Evolutionary conservation across 2,329 filamentous ascomycete species (phyloP).

Genomic region (Daldinia sp.): DNA sequence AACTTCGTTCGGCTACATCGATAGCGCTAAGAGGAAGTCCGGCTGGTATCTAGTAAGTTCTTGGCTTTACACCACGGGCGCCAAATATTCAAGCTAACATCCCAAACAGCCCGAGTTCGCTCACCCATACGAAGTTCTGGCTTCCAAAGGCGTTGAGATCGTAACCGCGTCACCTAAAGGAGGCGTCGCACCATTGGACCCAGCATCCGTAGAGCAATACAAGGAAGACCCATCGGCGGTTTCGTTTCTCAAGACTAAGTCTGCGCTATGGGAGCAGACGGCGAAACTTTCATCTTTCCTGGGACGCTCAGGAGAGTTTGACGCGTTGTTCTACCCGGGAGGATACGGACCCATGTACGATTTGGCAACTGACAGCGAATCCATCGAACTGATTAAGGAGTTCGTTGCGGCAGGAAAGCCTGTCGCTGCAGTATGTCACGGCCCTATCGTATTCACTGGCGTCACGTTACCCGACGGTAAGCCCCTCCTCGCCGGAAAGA

Average conservation of each 20-base stretch:
- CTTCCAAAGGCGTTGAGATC: constrained; percentile 59
- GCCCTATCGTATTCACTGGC: constrained; percentile 68
- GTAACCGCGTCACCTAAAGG: constrained; percentile 69
- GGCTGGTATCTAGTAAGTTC: constrained; percentile 73
- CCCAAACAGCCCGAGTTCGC: constrained; percentile 65
- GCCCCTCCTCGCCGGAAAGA: constrained; percentile 62
- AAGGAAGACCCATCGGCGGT: constrained; percentile 60
- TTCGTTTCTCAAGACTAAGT: constrained; percentile 65
- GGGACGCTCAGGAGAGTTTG: constrained; percentile 66
- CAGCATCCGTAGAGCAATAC: constrained; percentile 62
- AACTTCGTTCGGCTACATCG: constrained; percentile 66
- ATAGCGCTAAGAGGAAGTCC: constrained; percentile 61
- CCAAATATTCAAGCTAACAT: neutral
- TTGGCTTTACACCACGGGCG: neutral
- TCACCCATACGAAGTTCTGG: constrained; percentile 69
- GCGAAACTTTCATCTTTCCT: constrained; percentile 63
- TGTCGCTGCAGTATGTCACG: constrained; percentile 74
- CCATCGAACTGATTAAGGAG: constrained; percentile 67
- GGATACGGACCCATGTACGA: constrained; percentile 74
- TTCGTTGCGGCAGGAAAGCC: constrained; percentile 69
- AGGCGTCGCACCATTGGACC: constrained; percentile 69
- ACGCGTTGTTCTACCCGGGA: constrained; percentile 66
- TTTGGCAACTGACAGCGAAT: constrained; percentile 64
- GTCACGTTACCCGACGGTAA: constrained; percentile 61
- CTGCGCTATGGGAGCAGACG: constrained; percentile 70